Evolutionary conservation across 2,329 filamentous ascomycete genomes (phyloP), one percentile per base, ranked within the genome.

Genomic region (Tolypocladium cylindrosporum): DNA sequence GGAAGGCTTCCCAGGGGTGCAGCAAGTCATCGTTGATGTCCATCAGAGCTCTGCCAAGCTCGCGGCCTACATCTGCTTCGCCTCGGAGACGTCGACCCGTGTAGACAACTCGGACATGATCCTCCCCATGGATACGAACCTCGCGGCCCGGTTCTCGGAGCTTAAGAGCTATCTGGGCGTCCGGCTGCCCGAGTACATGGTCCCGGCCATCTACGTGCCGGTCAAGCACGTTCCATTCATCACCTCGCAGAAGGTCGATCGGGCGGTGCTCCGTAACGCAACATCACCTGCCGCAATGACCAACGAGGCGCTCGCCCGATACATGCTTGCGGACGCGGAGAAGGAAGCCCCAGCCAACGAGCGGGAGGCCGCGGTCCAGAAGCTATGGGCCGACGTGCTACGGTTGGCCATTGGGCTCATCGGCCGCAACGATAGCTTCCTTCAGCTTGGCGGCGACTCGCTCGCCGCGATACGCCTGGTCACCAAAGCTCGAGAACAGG

Each of bases 241-340:
- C 24, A 58, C 55, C 13, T 61, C 62, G 4, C 58, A 53, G 36
- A 64, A 64, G 57, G 16, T 62, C 2, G 61, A 64, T 41, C 55
- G 62, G n/a, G 61, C 58, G 41, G 42, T 19, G 13, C 48, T 51
- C 11, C n/a, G n/a, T 8, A 34, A 51, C 31, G 14, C 31, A 7
- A 11, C 48, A 54, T 58, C 40, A 31, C 24, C 31, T 34, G 41
- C 41, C 11, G 31, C 5, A 39, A 55, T 41, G 36, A 40, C 21
- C 34, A 21, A 21, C 36, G 40, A 42, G n/a, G n/a, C 13, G 7
- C 41, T 14, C 43, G 55, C 9, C 42, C 41, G 16, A 51, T 27
- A 11, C 58, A 50, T n/a, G 21, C 11, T 51, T 51, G 48, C 11
- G 5, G 31, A 51, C 27, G 16, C 21, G 5, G n/a, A 31, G n/a